Percentiles rank a stretch among this genome's conserved stretches.
These are phyloP conservation scores for Dinochytrium kinnereticum DNA, from an alignment of 371 early-diverging fungal genomes.

Conservation along the genomic window DNA sequence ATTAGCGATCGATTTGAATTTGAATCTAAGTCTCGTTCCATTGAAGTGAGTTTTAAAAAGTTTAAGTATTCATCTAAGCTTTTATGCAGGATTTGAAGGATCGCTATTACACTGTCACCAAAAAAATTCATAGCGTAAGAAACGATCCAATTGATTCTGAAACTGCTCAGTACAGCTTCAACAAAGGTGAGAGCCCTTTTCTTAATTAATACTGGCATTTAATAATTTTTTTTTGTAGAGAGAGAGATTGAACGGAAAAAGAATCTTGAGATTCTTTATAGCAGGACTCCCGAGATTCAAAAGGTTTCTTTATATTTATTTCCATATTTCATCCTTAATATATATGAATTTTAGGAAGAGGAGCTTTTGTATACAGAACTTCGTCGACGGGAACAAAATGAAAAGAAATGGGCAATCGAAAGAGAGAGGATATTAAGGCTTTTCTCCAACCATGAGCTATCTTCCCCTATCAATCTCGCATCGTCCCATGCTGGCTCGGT, in stretches of 20 bases:
- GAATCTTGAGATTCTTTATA: slow-evolving; percentile 70
- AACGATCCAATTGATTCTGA: slow-evolving; percentile 36
- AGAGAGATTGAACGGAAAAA: slow-evolving; percentile 81
- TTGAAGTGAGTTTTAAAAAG: slow-evolving; percentile 38
- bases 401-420: slow-evolving; percentile 71
- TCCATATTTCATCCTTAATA: background rate
- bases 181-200: slow-evolving; percentile 56
- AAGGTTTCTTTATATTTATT: slow-evolving; percentile 45
- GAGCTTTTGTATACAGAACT: slow-evolving; percentile 77
- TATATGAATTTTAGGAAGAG: slow-evolving; percentile 68
- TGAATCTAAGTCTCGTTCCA: slow-evolving; percentile 37
- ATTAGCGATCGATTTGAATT: slow-evolving; percentile 80
- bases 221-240: slow-evolving; percentile 1
- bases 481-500: background rate
- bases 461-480: slow-evolving; percentile 30
- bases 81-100: slow-evolving; percentile 77
- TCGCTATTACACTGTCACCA: slow-evolving; percentile 72
- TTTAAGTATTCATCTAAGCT: background rate
- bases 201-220: background rate
- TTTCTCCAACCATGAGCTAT: slow-evolving; percentile 51
- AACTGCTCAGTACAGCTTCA: slow-evolving; percentile 54
- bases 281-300: slow-evolving; percentile 77
- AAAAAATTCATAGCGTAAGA: slow-evolving; percentile 56
- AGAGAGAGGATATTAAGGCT: slow-evolving; percentile 63
- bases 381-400: slow-evolving; percentile 76